Evolutionary conservation across 441 rosid genomes (phyloP), one percentile per base, ranked within the genome.

Genomic region (Dalechampia spathulata): DNA sequence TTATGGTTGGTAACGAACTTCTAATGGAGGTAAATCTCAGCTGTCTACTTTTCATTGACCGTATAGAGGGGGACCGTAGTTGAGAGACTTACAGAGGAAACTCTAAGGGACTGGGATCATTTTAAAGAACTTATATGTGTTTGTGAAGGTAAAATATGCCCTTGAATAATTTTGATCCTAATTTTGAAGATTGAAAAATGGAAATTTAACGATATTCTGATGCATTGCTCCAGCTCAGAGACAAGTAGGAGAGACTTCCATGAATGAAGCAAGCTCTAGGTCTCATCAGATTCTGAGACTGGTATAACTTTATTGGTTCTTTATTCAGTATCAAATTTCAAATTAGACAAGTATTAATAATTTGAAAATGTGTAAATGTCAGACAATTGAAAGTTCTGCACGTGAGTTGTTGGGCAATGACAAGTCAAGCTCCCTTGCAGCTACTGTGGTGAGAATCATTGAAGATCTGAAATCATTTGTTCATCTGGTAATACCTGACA

Each of bases 261-360:
- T 94, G 62, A 94, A 94, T 52, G 96, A 86, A 72, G 74, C 85
- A 65, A 90, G 99, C 74, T 93, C 95, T 50, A 83, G 97, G 74
- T 93, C 99, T 58, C 97, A 93, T 76, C 96, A 94, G 82, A 88
- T 90, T 69, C 67, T 88, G 69, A 88, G 86, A 78, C 58, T 94
- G 96, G 99, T 94, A 84, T 27, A 57, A 57, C 40, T n/a, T 30
- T 30, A 8, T 9, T 54, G 51, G 27, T 52, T 67, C 59, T 55
- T 75, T n/a, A n/a, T n/a, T n/a, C n/a, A 55, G 5, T 44, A 14
- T 22, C 38, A 57, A 28, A 28, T 60, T 52, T 58, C 23, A 12
- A 39, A n/a, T 36, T 60, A 21, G 22, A 36, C 58, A 58, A 8
- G 49, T 37, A 34, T 57, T 63, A 32, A 39, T 36, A 49, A 56